Percentiles rank a stretch among this genome's conserved stretches.
Conservation (phyloP, 148 eudicot genomes). For the Silene uniflora region DNA sequence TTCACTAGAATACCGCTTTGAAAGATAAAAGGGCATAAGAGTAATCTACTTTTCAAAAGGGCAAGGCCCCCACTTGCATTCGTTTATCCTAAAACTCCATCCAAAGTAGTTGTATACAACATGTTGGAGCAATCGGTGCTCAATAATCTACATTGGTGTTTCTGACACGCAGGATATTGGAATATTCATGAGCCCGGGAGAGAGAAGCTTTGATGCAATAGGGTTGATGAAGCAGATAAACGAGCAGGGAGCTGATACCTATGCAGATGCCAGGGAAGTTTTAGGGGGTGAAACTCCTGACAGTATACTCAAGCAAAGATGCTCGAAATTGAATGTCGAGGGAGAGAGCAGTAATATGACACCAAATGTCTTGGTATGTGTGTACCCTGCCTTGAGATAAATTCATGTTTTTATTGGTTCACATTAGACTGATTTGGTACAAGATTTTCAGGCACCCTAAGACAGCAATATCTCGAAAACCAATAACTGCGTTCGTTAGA, state of each 20-base stretch:
- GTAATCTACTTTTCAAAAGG: too few species aligned
- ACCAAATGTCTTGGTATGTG: constrained; percentile 50
- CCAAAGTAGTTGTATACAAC: too few species aligned
- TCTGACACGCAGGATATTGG: constrained; percentile 60
- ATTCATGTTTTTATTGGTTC: neutral
- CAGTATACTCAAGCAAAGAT: constrained; percentile 50
- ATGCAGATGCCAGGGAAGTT: constrained; percentile 81
- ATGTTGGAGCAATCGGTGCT: constrained; percentile 48
- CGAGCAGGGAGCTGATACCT: constrained; percentile 72
- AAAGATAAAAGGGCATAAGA: too few species aligned
- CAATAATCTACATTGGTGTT: constrained; percentile 1
- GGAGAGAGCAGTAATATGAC: constrained; percentile 31
- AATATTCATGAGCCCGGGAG: constrained; percentile 73
- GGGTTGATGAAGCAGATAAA: constrained; percentile 87
- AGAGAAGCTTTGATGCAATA: constrained; percentile 72
- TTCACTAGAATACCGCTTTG: too few species aligned
- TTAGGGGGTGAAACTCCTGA: constrained; percentile 84
- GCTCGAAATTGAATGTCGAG: constrained; percentile 29
- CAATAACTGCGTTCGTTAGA: neutral
- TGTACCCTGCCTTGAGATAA: neutral
- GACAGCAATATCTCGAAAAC: neutral
- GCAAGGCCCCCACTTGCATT: too few species aligned
- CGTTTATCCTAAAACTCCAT: too few species aligned
- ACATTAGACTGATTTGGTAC: too few species aligned
- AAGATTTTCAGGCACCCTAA: neutral